phyloP scores from a whole-genome alignment of 2,329 filamentous ascomycete genomes.

The Fusarium compactum region DNA sequence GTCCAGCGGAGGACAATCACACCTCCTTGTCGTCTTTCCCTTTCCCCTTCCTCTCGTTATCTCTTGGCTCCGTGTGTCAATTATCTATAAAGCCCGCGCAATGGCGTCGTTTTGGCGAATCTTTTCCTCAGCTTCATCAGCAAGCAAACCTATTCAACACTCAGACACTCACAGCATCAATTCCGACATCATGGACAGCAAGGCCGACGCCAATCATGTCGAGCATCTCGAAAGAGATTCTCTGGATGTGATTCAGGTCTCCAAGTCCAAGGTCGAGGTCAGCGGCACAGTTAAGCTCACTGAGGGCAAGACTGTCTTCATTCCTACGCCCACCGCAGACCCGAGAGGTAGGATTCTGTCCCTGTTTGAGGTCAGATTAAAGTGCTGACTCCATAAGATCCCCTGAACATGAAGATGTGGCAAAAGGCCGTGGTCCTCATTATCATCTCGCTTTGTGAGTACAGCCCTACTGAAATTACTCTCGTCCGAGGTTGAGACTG shows the following conservation, averaged over 20 bases:
- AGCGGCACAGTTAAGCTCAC: constrained; percentile 41
- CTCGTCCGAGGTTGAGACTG: neutral
- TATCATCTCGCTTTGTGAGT: constrained; percentile 37
- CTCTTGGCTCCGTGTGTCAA: constrained; percentile 2
- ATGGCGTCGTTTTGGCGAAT: neutral
- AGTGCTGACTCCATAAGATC: constrained; percentile 28
- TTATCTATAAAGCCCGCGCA: constrained; percentile 23
- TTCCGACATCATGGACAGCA: constrained; percentile 33
- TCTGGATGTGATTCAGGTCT: constrained; percentile 32
- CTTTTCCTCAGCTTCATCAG: constrained; percentile 7
- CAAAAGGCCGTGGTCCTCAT: constrained; percentile 37
- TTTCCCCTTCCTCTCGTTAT: constrained; percentile 12
- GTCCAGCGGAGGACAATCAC: neutral
- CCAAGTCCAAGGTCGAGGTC: constrained; percentile 35
- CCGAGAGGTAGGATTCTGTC: constrained; percentile 1
- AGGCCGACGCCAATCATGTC: constrained; percentile 35
- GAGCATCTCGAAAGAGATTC: constrained; percentile 35
- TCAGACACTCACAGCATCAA: neutral
- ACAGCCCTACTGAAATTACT: rapidly evolving
- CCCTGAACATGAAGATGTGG: constrained; percentile 43
- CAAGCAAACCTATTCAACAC: constrained; percentile 7
- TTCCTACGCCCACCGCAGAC: constrained; percentile 40
- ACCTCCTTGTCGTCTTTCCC: neutral
- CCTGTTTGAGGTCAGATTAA: neutral
- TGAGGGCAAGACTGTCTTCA: constrained; percentile 33